Evolutionary conservation across 1,139 yeast species (phyloP), one percentile per base, ranked within the genome.

Genomic region (Pichia sp.): DNA sequence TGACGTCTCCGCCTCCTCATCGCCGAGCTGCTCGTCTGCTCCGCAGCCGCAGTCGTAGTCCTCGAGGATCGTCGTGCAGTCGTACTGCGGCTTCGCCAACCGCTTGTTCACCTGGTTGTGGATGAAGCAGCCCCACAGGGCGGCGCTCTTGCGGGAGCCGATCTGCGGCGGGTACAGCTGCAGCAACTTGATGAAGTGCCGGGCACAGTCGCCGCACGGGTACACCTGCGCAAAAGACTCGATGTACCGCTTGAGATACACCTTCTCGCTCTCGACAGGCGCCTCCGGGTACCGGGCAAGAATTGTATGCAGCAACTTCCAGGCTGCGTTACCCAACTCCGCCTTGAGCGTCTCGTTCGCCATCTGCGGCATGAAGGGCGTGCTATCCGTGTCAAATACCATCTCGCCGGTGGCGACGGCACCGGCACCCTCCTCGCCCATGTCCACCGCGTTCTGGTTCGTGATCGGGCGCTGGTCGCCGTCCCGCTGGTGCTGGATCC

Each of bases 31-130:
- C 54, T 75, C 82, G 58, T 85, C 93, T 9, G 74, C 82, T 2
- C 95, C 97, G 72, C 99, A 93, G 0, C 99, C 99, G 75, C 99
- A 93, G 64, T 91, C 96, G 70, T 93, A 93, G 69, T 89, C 95
- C 64, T 89, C 96, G 58, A 89, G 75, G 54, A 93, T 85, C 10
- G 80, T 83, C 2, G 87, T 77, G 68, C 99, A 93, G 69, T 93
- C 97, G 69, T 90, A 93, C 20, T 76, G 75, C 0, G 79, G 81
- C 64, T 93, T 91, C 5, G 75, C 75, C 52, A 93, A 77, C 51
- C 87, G 74, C 57, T 81, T 82, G 69, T 93, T 93, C 40, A 92
- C 97, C 59, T 78, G 73, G 65, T 95, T 93, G 72, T 93, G 99
- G n/a, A 93, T 78, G 65, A 85, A 85, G 69, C 99, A 93, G 1